These are phyloP conservation scores for Flaveria ramosissima DNA, from an alignment of 129 eudicot species.

Conservation along the genomic window DNA sequence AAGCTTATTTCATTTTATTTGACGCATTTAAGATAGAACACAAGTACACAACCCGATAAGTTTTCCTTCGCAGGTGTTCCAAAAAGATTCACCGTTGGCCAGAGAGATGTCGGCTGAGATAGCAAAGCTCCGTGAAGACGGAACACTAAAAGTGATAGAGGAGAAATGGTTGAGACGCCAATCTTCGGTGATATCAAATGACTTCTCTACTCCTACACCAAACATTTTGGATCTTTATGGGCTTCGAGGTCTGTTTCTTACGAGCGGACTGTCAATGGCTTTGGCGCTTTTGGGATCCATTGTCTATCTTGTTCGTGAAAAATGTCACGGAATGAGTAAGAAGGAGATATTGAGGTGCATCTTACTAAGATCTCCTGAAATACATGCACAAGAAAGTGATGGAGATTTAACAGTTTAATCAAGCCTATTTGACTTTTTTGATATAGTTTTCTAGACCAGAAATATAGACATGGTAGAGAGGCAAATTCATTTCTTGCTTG, in stretches of 20 bases:
- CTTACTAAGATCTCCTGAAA: slow-evolving; percentile 4
- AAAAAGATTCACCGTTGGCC: slow-evolving; percentile 40
- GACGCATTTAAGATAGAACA: background rate
- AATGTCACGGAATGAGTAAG: slow-evolving; percentile 9
- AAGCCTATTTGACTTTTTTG: too few species aligned
- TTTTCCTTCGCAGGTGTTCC: slow-evolving; percentile 36
- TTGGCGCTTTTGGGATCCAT: slow-evolving; percentile 23
- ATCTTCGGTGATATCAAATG: slow-evolving; percentile 8
- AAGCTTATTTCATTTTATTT: background rate
- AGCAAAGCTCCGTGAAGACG: slow-evolving; percentile 44
- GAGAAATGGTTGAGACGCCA: slow-evolving; percentile 37
- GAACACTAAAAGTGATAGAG: slow-evolving; percentile 37
- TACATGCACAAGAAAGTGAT: slow-evolving; percentile 18
- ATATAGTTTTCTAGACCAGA: too few species aligned
- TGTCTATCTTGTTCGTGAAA: background rate
- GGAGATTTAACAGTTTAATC: background rate
- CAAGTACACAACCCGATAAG: background rate
- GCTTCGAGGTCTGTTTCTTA: slow-evolving; percentile 27
- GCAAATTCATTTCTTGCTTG: too few species aligned
- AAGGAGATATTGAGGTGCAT: slow-evolving; percentile 22
- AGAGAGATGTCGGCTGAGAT: slow-evolving; percentile 40
- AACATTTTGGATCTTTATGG: slow-evolving; percentile 19
- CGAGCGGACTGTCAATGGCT: slow-evolving; percentile 24
- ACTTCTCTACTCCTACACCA: slow-evolving; percentile 12
- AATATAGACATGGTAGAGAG: too few species aligned